phyloP scores from a whole-genome alignment of 23 red algal genomes.

The Gracilaria caudata region DNA sequence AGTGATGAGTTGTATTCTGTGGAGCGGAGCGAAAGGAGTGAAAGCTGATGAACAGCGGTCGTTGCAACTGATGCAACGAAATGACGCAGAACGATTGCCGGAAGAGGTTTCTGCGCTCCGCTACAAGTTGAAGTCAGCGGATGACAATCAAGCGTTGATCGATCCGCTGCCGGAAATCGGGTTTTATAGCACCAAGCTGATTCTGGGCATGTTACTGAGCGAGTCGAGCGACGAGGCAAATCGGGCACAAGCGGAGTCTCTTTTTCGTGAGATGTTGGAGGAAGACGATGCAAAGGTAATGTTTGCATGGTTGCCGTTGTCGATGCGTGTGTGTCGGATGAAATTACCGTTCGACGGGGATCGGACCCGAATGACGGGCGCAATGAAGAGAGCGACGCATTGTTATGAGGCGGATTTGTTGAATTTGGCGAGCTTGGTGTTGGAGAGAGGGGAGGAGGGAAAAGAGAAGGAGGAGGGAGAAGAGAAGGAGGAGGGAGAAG shows the following conservation, averaged over 20 bases:
- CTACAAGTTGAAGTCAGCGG: neutral
- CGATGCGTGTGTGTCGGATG: neutral
- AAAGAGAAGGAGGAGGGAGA: neutral
- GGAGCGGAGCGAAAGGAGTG: neutral
- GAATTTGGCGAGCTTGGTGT: neutral
- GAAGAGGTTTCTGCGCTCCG: neutral
- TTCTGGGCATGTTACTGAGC: neutral
- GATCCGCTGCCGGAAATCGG: neutral
- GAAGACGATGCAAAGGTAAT: neutral
- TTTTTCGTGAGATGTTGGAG: neutral
- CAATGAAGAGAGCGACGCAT: neutral
- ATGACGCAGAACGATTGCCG: neutral
- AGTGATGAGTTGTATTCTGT: neutral
- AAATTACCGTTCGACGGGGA: neutral
- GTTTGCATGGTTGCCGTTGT: constrained; percentile 21
- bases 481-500: neutral
- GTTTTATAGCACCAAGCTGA: neutral
- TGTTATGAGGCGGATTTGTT: neutral
- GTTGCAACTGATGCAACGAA: neutral
- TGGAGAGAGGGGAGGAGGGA: neutral
- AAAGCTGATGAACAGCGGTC: neutral
- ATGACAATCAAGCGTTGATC: too few relatives aligned
- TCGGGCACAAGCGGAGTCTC: neutral
- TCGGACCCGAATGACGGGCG: neutral
- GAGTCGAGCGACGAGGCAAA: neutral